Evolutionary conservation across 768 basidiomycete species (phyloP).

Genomic region (Amanita pseudoporphyria): DNA sequence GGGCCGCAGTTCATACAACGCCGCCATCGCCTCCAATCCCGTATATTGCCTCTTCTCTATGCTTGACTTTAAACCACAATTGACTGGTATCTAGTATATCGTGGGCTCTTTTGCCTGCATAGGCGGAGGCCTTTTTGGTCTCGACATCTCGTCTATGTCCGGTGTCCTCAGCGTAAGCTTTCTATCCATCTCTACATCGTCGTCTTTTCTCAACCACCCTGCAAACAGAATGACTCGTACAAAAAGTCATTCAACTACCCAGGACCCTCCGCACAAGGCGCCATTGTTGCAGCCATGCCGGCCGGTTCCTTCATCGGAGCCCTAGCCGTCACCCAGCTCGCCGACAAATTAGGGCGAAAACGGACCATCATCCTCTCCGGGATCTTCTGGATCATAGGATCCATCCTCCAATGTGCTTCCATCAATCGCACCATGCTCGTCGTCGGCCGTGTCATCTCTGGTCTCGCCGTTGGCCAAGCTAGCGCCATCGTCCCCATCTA

Average conservation of each 20-base stretch:
- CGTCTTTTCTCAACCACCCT: neutral
- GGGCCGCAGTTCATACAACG: too few species aligned
- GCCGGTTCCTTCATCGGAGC: constrained; percentile 64
- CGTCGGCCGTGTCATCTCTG: constrained; percentile 57
- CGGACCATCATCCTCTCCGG: constrained; percentile 58
- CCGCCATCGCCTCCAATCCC: constrained; percentile 23
- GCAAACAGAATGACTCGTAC: constrained; percentile 28
- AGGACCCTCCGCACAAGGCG: constrained; percentile 49
- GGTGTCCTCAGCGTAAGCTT: constrained; percentile 49
- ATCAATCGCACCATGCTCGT: constrained; percentile 68
- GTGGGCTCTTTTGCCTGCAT: constrained; percentile 79
- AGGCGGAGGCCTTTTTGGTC: constrained; percentile 68
- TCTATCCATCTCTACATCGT: neutral
- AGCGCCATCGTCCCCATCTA: constrained; percentile 65
- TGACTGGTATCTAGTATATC: constrained; percentile 38
- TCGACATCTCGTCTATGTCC: constrained; percentile 81
- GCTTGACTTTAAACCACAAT: neutral
- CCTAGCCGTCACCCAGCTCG: constrained; percentile 50
- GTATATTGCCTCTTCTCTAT: constrained; percentile 9
- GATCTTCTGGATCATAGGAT: constrained; percentile 64
- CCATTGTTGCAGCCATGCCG: constrained; percentile 73
- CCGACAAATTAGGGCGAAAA: constrained; percentile 58
- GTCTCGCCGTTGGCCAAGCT: constrained; percentile 57
- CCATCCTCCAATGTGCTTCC: constrained; percentile 59
- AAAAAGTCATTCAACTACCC: constrained; percentile 34